These are phyloP conservation scores for Leersia perrieri DNA, from an alignment of 176 grass and related monocot genomes.

Conservation along the genomic window DNA sequence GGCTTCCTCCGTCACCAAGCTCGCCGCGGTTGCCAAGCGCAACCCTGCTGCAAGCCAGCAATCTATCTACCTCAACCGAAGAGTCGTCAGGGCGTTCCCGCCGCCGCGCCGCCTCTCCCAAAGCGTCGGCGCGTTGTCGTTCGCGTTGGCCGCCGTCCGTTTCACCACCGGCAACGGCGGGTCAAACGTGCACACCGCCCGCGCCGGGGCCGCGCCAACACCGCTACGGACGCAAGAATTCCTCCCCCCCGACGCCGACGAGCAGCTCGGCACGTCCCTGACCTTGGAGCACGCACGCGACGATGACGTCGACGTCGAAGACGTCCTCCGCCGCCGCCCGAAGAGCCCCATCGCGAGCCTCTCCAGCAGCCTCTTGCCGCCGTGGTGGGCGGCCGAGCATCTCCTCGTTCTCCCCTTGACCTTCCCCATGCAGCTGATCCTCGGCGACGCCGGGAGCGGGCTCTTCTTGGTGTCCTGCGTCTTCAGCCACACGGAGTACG, in stretches of 20 bases:
- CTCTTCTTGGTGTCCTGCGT: constrained; percentile 15
- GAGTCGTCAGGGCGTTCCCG: constrained; percentile 21
- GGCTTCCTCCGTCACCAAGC: background rate
- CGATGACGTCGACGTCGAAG: no score
- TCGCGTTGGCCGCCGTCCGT: background rate
- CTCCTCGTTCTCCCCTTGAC: constrained; percentile 23
- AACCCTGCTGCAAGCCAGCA: background rate
- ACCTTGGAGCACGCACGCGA: constrained; percentile 32
- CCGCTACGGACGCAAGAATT: background rate
- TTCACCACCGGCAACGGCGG: constrained; percentile 36
- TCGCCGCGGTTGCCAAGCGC: background rate
- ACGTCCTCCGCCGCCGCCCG: constrained; percentile 11
- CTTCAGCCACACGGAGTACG: constrained; percentile 28
- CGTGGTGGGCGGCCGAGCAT: background rate
- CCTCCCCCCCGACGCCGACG: background rate
- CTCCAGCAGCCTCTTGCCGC: constrained; percentile 2
- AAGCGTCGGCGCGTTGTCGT: constrained; percentile 16
- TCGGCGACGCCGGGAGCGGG: constrained; percentile 39
- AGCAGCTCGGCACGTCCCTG: constrained; percentile 21
- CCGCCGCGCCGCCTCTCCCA: constrained; percentile 48
- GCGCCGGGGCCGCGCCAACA: no score
- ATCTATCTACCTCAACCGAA: constrained; percentile 19
- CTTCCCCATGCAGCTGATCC: constrained; percentile 54
- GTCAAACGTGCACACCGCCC: background rate
- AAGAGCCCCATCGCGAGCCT: constrained; percentile 23